Percentiles rank a stretch among this genome's conserved stretches.
These are phyloP conservation scores for Aspergillus glaucus DNA, from an alignment of 2,329 filamentous ascomycete species.

Conservation along the genomic window DNA sequence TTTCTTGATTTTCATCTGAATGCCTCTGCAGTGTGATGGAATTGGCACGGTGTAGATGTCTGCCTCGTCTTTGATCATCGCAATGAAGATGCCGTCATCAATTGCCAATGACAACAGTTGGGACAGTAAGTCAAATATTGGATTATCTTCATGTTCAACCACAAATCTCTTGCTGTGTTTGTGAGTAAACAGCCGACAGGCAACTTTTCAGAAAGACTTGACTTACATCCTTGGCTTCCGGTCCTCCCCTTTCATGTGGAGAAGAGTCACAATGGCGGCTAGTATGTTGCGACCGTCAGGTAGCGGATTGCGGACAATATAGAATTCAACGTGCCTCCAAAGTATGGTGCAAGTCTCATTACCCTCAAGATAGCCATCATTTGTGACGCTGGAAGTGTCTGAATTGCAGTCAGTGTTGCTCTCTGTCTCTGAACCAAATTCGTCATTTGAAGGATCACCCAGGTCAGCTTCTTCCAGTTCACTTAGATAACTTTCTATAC, in stretches of 20 bases:
- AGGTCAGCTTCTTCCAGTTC: slow-evolving; percentile 1
- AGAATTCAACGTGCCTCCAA: slow-evolving; percentile 15
- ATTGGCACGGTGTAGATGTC: slow-evolving; percentile 12
- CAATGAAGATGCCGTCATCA: slow-evolving; percentile 11
- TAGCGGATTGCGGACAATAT: slow-evolving; percentile 11
- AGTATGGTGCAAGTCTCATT: slow-evolving; percentile 9
- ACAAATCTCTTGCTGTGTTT: slow-evolving; percentile 13
- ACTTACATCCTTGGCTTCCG: slow-evolving; percentile 15
- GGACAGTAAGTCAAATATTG: slow-evolving; percentile 11
- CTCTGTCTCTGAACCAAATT: slow-evolving; percentile 1
- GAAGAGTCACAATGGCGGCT: slow-evolving; percentile 10
- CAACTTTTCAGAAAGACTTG: background rate
- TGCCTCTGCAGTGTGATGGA: slow-evolving; percentile 6
- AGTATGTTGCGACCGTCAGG: slow-evolving; percentile 8
- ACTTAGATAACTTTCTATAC: background rate
- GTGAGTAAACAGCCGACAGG: slow-evolving; percentile 4
- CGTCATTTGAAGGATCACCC: slow-evolving; percentile 2
- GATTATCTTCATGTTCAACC: slow-evolving; percentile 12
- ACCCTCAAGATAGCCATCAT: slow-evolving; percentile 14
- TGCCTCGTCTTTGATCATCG: slow-evolving; percentile 5
- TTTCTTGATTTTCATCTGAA: slow-evolving; percentile 14
- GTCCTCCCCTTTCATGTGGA: slow-evolving; percentile 16
- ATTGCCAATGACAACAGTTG: slow-evolving; percentile 10
- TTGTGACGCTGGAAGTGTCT: slow-evolving; percentile 10
- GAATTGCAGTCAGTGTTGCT: slow-evolving; percentile 8